Base-by-base conservation (phyloP, 2,329 filamentous ascomycete genomes). In the Trichoderma sp. region DNA sequence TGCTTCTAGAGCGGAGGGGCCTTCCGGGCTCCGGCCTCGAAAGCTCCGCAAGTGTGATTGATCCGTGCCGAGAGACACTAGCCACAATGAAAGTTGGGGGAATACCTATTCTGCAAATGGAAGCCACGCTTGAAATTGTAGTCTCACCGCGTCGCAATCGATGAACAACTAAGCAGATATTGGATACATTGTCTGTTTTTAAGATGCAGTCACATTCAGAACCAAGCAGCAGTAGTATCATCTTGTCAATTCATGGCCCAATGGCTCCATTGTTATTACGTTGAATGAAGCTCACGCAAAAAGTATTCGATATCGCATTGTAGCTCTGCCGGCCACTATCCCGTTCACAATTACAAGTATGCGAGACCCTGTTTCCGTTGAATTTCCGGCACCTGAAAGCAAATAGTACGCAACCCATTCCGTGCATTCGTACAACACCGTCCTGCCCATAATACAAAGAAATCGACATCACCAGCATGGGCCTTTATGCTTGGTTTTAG, bases 361-460 rank as follows among this genome's bases (percentile, higher is more conserved):
- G 72, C 72, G 77, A 75, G 76, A 76, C 77, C 77, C 74, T 75
- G 71, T 76, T 54, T 76, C 77, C 75, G 72, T 76, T 75, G 72
- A 75, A 73, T 73, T 49, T 74, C 77, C 77, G 73, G 76, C 72
- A 77, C 75, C 73, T 72, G 69, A 70, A 76, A 79, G 75, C 71
- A 73, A 79, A 79, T 79, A 77, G 76, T 75, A 79, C 77, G 75
- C 75, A 74, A 76, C 76, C 79, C 77, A 73, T 79, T 73, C 76
- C 75, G 77, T 79, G 76, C 79, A 79, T 77, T 80, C 79, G 79
- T 82, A 80, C 79, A 81, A 78, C 78, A 81, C 79, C 79, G 73
- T 76, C 78, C 73, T 76, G 75, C 79, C 79, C 77, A 78, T 74
- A 77, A 76, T 76, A 79, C 73, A 78, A 77, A 73, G 74, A 76